Evolutionary conservation across 2,329 filamentous ascomycete species (phyloP).

Genomic region (Dactylellina sp.): DNA sequence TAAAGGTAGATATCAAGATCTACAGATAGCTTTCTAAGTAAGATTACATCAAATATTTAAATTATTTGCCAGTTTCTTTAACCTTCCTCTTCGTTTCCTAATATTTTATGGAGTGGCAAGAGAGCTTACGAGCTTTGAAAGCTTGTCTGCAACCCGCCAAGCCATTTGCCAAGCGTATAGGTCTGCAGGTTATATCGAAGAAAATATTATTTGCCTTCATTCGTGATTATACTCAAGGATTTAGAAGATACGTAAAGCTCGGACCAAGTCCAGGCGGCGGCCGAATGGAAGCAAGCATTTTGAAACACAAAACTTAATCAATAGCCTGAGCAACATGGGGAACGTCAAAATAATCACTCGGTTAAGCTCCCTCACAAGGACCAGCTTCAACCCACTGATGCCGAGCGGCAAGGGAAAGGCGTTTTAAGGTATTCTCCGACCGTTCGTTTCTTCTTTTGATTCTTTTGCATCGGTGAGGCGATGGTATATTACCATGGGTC

Average conservation of each 20-base stretch:
- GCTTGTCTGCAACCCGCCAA: too few relatives aligned
- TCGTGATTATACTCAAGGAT: too few relatives aligned
- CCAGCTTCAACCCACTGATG: background rate
- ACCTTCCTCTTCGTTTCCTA: too few relatives aligned
- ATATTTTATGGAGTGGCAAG: too few relatives aligned
- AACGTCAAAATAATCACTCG: background rate
- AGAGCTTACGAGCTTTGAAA: too few relatives aligned
- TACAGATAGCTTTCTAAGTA: too few relatives aligned
- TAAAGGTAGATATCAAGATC: too few relatives aligned
- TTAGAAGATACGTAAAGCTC: constrained; percentile 8
- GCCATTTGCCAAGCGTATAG: too few relatives aligned
- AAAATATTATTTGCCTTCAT: too few relatives aligned
- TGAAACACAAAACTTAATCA: background rate
- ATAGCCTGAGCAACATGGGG: constrained; percentile 3
- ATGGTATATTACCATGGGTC: constrained; percentile 31
- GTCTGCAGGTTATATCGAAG: too few relatives aligned
- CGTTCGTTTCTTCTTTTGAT: background rate
- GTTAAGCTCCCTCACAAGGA: background rate
- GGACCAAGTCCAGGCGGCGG: constrained; percentile 11
- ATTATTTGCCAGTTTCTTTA: too few relatives aligned
- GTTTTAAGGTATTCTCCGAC: constrained; percentile 35
- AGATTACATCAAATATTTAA: too few relatives aligned
- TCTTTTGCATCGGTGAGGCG: constrained; percentile 14
- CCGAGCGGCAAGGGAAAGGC: background rate
- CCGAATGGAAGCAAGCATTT: constrained; percentile 16